Base-by-base conservation (phyloP, 1,139 yeast species). In the Candida sp. region DNA sequence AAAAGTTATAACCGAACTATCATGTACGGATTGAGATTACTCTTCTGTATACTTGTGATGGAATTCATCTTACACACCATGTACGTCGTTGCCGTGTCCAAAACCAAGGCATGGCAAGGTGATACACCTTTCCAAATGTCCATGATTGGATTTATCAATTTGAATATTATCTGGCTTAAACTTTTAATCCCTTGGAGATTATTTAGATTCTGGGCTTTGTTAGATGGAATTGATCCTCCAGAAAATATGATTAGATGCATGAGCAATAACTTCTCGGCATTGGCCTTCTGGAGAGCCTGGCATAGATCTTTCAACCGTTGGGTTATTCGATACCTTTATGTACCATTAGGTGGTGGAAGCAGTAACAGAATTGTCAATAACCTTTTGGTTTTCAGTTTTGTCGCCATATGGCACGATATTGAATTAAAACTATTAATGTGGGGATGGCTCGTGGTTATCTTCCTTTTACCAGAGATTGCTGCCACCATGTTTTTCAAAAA, bases 241-340 rank as follows among this genome's bases (percentile, higher is more conserved):
- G 99, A 95, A 60, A 95, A 95, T 58, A 95, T 95, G 99, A 82
- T 95, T 45, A 74, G 99, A 45, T 91, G 99, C 60, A 89, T 95
- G 81, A 87, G 89, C 61, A 89, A 95, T 63, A 95, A 93, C 63
- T 93, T 85, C 61, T 86, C 96, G 22, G 95, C 97, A 0, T 64
- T 88, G 49, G 90, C 95, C 8, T 95, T 95, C 62, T 95, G 99
- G 99, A 78, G 99, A 58, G 95, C 97, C 2, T 95, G 99, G 99
- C 99, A 95, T 62, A 77, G 98, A 54, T 86, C 96, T 35, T 95
- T 73, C 67, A 91, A 93, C 65, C 78, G 87, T 52, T 95, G 97
- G 96, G 85, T 88, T 36, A 76, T 87, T 15, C 74, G 96, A 49
- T 83, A 83, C 54, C 77, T 93, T 38, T 93, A 93, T 56, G 76